phyloP scores from a whole-genome alignment of 1,284 basidiomycete genomes.

The Entoloma clypeatum region DNA sequence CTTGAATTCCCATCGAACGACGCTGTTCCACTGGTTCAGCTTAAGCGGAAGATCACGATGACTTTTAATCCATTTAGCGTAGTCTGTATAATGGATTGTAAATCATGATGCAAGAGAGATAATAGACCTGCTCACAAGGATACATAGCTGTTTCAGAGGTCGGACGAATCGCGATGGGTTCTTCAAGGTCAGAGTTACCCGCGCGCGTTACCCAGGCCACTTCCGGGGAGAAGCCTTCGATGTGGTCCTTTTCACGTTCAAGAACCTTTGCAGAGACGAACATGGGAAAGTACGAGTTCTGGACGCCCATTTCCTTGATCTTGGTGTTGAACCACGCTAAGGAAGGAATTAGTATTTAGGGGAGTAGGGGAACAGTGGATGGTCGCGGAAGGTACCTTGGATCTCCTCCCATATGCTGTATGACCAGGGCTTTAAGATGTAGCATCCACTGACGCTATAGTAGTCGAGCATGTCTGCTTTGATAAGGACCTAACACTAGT shows the following conservation, averaged over 20 bases:
- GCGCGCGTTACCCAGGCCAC: conserved; percentile 99
- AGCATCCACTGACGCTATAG: conserved; percentile 98
- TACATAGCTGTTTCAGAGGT: conserved; percentile 99
- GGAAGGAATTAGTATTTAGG: conserved; percentile 5
- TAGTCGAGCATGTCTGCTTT: conserved; percentile 99
- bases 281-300: conserved; percentile 99
- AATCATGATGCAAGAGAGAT: neutral
- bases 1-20: conserved; percentile 99
- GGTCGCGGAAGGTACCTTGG: conserved; percentile 54
- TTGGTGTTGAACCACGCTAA: conserved; percentile 87
- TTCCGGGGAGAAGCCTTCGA: conserved; percentile 99
- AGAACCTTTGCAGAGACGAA: conserved; percentile 93
- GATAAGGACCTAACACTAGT: conserved; percentile 71
- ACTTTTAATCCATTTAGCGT: conserved; percentile 98
- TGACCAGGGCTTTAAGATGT: conserved; percentile 97
- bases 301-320: conserved; percentile 94
- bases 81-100: conserved; percentile 48
- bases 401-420: conserved; percentile 97
- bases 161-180: conserved; percentile 96
- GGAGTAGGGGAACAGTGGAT: neutral
- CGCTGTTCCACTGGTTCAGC: conserved; percentile 99
- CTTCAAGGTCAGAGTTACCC: conserved; percentile 93
- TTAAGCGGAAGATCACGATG: conserved; percentile 97
- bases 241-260: conserved; percentile 97
- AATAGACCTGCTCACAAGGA: conserved; percentile 60